A percentile compares a stretch with the other conserved stretches of the same genome.
phyloP scores from a whole-genome alignment of 352 stramenopile genomes.

The Aphanomyces cochlioides region DNA sequence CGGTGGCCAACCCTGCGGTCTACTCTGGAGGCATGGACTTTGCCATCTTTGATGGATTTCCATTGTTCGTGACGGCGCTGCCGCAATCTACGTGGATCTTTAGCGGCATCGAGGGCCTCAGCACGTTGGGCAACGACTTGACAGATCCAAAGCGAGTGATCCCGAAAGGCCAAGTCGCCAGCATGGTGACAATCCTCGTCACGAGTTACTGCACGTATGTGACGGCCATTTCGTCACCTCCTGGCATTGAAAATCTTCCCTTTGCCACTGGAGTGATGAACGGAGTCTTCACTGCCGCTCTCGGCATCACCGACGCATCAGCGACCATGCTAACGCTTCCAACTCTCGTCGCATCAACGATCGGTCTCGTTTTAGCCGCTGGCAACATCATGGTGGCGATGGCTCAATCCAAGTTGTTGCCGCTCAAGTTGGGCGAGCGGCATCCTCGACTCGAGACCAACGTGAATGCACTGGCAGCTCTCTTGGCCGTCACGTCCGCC shows the following conservation, averaged over 20 bases:
- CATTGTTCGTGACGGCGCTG: conserved; percentile 9
- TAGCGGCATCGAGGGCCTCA: neutral
- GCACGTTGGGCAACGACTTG: conserved; percentile 25
- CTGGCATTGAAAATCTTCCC: neutral
- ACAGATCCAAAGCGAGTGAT: conserved; percentile 29
- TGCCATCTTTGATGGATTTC: conserved; percentile 10
- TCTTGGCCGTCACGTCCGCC: conserved; percentile 20
- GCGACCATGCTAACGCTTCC: conserved; percentile 42
- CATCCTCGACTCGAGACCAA: neutral
- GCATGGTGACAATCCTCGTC: conserved; percentile 37
- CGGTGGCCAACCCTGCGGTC: conserved; percentile 19
- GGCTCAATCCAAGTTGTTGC: conserved; percentile 41
- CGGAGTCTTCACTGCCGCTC: conserved; percentile 34
- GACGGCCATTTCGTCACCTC: conserved; percentile 30
- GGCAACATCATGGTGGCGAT: conserved; percentile 47
- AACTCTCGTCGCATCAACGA: conserved; percentile 42
- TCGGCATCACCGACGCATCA: conserved; percentile 26
- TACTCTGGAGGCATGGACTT: neutral
- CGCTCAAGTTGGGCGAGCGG: conserved; percentile 15
- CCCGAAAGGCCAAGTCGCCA: conserved; percentile 29
- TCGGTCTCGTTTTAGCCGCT: conserved; percentile 54
- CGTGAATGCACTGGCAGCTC: neutral
- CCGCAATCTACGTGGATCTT: neutral
- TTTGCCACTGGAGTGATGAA: neutral
- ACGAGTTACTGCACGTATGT: conserved; percentile 40